A percentile compares a stretch with the other conserved stretches of the same genome.
phyloP scores from a whole-genome alignment of 371 early-diverging fungal genomes.

The Parasitella parasitica region DNA sequence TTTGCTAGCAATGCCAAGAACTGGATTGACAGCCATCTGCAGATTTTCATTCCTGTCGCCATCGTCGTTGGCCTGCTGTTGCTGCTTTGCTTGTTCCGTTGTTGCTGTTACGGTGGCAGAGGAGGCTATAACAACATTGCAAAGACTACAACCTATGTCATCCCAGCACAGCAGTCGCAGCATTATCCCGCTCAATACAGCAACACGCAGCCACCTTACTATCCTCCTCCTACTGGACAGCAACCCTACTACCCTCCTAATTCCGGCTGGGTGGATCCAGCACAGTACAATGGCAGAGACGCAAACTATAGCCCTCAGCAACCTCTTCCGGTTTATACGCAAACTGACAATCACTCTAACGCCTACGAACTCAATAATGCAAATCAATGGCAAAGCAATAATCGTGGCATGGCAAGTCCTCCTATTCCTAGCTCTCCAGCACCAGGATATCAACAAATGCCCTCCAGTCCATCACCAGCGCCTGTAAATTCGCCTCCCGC shows the following conservation, averaged over 20 bases:
- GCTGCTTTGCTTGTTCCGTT: constrained; percentile 61
- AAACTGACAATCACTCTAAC: constrained; percentile 8
- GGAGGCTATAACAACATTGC: constrained; percentile 24
- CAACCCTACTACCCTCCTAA: constrained; percentile 13
- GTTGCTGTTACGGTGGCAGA: constrained; percentile 31
- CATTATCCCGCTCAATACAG: constrained; percentile 20
- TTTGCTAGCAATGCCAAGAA: constrained; percentile 21
- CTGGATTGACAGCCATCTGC: constrained; percentile 53
- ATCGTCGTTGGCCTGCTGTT: constrained; percentile 54
- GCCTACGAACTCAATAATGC: constrained; percentile 17
- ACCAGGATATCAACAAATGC: neutral
- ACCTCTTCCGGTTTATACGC: constrained; percentile 22
- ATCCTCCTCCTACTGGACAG: constrained; percentile 15
- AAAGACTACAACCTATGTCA: constrained; percentile 17
- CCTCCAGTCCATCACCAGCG: neutral
- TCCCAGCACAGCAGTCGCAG: constrained; percentile 14
- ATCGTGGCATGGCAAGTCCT: neutral
- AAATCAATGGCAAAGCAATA: constrained; percentile 11
- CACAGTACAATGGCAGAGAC: constrained; percentile 38
- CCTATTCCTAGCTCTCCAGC: neutral
- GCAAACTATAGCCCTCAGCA: constrained; percentile 8
- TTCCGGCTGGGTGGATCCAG: constrained; percentile 55
- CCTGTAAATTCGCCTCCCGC: neutral
- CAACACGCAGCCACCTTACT: constrained; percentile 20
- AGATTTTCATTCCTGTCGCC: constrained; percentile 61